phyloP scores from a whole-genome alignment of 352 stramenopile genomes.

The Elongisporangium senticosum region DNA sequence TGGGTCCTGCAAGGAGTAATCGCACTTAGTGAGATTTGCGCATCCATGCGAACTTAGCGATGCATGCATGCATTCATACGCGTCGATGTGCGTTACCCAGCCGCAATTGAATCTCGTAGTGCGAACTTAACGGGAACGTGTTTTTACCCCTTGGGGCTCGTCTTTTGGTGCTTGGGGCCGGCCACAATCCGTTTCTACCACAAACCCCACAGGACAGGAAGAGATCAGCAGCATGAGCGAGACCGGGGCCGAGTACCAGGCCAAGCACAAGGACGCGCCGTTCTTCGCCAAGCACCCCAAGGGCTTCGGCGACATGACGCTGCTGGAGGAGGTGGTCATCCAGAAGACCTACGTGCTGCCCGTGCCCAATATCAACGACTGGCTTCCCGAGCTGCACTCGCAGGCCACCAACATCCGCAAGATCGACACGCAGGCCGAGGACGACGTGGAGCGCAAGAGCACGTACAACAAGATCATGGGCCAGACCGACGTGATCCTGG shows the following conservation, averaged over 20 bases:
- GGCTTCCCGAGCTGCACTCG: slow-evolving; percentile 46
- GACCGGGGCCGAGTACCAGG: slow-evolving; percentile 25
- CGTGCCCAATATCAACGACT: slow-evolving; percentile 67
- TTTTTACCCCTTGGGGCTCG: slow-evolving; percentile 2
- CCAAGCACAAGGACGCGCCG: slow-evolving; percentile 51
- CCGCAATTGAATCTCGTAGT: neutral
- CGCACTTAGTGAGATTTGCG: slow-evolving; percentile 8
- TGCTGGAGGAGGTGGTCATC: slow-evolving; percentile 66
- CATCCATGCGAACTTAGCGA: slow-evolving; percentile 1
- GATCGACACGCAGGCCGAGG: slow-evolving; percentile 63
- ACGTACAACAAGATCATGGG: slow-evolving; percentile 88
- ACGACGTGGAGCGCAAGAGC: slow-evolving; percentile 57
- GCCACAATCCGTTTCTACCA: slow-evolving; percentile 14
- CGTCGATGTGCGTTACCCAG: neutral
- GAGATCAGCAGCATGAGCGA: slow-evolving; percentile 2
- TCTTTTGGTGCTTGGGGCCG: slow-evolving; percentile 23
- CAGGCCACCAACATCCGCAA: slow-evolving; percentile 66
- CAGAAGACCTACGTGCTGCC: slow-evolving; percentile 64
- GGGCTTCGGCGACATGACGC: slow-evolving; percentile 74
- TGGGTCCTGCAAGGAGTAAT: neutral
- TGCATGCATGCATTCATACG: neutral
- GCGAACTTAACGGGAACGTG: neutral
- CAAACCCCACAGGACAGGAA: slow-evolving; percentile 9
- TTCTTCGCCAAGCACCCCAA: slow-evolving; percentile 78
- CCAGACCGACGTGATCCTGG: slow-evolving; percentile 73